phyloP scores from a whole-genome alignment of 805 yeast species.

The Scheffersomyces amazonensis region DNA sequence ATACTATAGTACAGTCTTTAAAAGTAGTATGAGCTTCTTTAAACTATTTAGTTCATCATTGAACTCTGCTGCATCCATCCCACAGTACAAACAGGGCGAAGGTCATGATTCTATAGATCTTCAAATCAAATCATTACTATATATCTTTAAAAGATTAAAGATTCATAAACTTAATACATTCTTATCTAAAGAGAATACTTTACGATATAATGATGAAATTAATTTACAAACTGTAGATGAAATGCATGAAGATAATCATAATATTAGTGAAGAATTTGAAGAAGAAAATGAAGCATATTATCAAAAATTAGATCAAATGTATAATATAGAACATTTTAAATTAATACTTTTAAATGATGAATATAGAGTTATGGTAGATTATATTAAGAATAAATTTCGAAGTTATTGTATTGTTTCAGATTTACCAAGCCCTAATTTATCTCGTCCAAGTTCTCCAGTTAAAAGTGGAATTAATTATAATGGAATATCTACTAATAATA shows the following conservation, averaged over 20 bases:
- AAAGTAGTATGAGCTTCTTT: neutral
- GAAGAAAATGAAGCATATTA: constrained; percentile 2
- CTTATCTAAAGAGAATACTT: constrained; percentile 15
- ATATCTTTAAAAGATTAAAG: constrained; percentile 52
- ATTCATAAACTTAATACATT: constrained; percentile 45
- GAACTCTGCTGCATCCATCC: constrained; percentile 3
- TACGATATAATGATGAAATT: constrained; percentile 11
- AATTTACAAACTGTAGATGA: neutral
- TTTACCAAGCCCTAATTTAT: constrained; percentile 32
- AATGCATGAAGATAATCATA: neutral
- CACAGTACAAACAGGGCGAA: constrained; percentile 6
- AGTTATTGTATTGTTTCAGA: constrained; percentile 55
- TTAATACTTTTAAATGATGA: constrained; percentile 48
- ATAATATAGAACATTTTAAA: constrained; percentile 47
- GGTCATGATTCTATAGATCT: constrained; percentile 53
- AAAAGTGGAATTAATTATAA: constrained; percentile 9
- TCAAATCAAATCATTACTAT: constrained; percentile 57
- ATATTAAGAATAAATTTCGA: constrained; percentile 64
- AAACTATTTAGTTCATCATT: neutral
- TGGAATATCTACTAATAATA: neutral
- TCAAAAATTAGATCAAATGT: constrained; percentile 51
- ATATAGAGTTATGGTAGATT: constrained; percentile 64
- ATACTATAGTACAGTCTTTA: no score
- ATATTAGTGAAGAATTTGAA: neutral
- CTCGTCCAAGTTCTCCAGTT: constrained; percentile 17